These are phyloP conservation scores for Aspergillus spinulosporus DNA, from an alignment of 2,329 filamentous ascomycete species.

Conservation along the genomic window DNA sequence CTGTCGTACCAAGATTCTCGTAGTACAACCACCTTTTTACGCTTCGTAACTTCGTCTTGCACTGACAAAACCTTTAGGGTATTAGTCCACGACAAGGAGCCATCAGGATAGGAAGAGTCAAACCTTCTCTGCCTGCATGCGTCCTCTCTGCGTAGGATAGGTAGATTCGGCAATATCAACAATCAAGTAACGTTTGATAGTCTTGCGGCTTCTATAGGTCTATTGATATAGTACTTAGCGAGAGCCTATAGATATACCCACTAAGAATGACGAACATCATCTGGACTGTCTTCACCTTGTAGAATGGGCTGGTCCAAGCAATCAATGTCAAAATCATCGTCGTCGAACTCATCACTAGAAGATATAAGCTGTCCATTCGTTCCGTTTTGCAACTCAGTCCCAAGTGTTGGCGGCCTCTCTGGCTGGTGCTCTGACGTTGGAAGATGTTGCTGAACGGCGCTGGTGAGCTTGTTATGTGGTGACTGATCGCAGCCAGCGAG, in stretches of 20 bases:
- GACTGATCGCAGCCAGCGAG: constrained; percentile 56
- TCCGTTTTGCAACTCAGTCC: constrained; percentile 6
- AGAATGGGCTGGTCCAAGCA: constrained; percentile 62
- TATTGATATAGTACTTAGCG: constrained; percentile 69
- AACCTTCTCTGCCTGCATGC: constrained; percentile 70
- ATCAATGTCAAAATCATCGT: constrained; percentile 62
- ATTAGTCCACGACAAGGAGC: constrained; percentile 22
- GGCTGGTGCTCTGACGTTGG: constrained; percentile 7
- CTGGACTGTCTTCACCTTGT: constrained; percentile 67
- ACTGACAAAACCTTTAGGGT: constrained; percentile 70
- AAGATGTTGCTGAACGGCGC: constrained; percentile 13
- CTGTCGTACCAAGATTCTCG: constrained; percentile 87
- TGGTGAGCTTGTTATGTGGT: constrained; percentile 18
- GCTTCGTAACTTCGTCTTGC: constrained; percentile 70
- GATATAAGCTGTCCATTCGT: constrained; percentile 36
- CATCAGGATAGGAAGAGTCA: constrained; percentile 22
- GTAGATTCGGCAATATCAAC: constrained; percentile 69
- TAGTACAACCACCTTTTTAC: constrained; percentile 68
- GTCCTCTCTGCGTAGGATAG: constrained; percentile 65
- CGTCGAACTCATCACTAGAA: constrained; percentile 72
- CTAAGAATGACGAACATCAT: constrained; percentile 60
- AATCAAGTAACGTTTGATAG: constrained; percentile 84
- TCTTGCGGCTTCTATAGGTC: constrained; percentile 62
- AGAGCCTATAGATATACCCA: constrained; percentile 33
- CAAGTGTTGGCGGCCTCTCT: not conserved